Conservation (phyloP, 148 eudicot species). For the Camellia granthamiana region DNA sequence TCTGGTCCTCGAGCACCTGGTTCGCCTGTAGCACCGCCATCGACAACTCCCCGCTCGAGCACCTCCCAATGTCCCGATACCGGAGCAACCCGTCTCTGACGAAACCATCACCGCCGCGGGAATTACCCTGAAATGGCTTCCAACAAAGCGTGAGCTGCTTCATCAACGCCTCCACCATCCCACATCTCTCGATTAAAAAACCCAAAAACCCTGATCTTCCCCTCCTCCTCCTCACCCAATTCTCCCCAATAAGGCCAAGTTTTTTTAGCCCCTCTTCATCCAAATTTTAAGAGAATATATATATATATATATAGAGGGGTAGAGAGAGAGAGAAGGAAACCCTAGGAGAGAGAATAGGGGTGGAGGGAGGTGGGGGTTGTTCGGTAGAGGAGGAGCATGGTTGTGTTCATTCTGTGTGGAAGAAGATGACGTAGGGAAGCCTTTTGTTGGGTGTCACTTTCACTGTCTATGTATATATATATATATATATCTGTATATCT, state of each 20-base stretch:
- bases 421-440: conserved; percentile 20
- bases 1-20: conserved; percentile 62
- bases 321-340: conserved; percentile 4
- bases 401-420: conserved; percentile 18
- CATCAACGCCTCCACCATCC: conserved; percentile 67
- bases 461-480: conserved; percentile 8
- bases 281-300: background rate
- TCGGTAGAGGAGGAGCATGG: conserved; percentile 45
- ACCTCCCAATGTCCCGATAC: conserved; percentile 42
- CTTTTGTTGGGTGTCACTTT: conserved; percentile 23
- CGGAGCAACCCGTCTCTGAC: conserved; percentile 46
- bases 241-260: background rate
- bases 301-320: background rate
- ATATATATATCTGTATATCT: no score
- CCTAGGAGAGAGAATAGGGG: conserved; percentile 21
- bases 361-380: conserved; percentile 25
- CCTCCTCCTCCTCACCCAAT: background rate
- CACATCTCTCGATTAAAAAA: conserved; percentile 50
- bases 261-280: conserved; percentile 2
- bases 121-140: conserved; percentile 52
- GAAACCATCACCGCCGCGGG: conserved; percentile 14
- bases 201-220: conserved; percentile 1
- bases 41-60: conserved; percentile 49
- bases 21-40: conserved; percentile 72
- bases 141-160: conserved; percentile 55